Conservation (phyloP, 2,329 filamentous ascomycete genomes). For the Neoarthrinium moseri region DNA sequence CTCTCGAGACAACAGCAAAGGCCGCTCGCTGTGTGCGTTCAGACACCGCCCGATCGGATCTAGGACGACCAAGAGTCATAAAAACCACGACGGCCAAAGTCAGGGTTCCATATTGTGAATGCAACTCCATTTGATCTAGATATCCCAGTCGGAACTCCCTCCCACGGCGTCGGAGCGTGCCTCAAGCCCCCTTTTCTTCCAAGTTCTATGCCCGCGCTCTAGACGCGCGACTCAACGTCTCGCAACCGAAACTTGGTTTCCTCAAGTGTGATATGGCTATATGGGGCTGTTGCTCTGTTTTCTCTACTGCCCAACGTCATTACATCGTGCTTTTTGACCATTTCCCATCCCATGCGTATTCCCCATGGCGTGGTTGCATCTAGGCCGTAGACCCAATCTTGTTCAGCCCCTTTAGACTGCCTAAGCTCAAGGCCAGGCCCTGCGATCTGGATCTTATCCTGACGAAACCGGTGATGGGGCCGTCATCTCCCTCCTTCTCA, state of each 20-base stretch:
- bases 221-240: neutral
- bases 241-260: neutral
- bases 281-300: conserved; percentile 1
- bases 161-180: too few relatives aligned
- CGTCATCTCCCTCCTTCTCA: conserved; percentile 94
- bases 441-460: conserved; percentile 97
- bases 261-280: conserved; percentile 1
- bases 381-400: conserved; percentile 55
- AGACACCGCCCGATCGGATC: too few relatives aligned
- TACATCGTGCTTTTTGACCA: conserved; percentile 1
- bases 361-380: conserved; percentile 1
- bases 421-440: conserved; percentile 88
- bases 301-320: conserved; percentile 3
- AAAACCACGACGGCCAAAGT: too few relatives aligned
- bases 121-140: conserved; percentile 3
- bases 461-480: conserved; percentile 94
- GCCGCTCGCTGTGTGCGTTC: too few relatives aligned
- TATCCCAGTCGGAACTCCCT: neutral
- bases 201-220: conserved; percentile 1
- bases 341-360: neutral
- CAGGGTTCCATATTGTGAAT: too few relatives aligned
- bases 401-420: conserved; percentile 91
- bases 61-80: too few relatives aligned
- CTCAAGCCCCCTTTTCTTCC: conserved; percentile 5
- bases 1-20: too few relatives aligned